Percentiles rank a stretch among this genome's conserved stretches.
Evolutionary conservation across 2,329 filamentous ascomycete genomes (phyloP).

Genomic region (Calonectria henricotiae): DNA sequence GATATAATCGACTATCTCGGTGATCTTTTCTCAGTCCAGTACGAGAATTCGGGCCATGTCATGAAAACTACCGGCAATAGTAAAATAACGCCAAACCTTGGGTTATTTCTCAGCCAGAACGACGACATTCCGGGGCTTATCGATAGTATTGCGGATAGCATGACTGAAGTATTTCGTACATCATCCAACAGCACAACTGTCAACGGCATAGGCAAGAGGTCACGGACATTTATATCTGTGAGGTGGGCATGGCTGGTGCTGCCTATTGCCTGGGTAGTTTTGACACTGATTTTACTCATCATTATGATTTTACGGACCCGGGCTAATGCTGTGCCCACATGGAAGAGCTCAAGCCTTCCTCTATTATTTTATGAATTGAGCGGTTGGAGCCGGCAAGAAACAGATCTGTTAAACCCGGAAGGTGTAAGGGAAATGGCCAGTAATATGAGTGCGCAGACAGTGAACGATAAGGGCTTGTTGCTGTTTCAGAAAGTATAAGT

Average conservation of each 20-base stretch:
- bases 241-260: conserved; percentile 21
- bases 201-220: background rate
- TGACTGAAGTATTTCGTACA: background rate
- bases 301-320: conserved; percentile 1
- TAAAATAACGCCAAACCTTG: conserved; percentile 10
- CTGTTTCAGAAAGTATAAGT: background rate
- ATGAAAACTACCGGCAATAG: no score
- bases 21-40: background rate
- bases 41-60: background rate
- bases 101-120: background rate
- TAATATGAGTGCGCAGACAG: background rate
- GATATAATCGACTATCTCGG: background rate
- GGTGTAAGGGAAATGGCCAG: background rate
- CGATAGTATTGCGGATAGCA: background rate
- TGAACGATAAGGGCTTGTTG: background rate
- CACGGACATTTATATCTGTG: conserved; percentile 9
- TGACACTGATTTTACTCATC: conserved; percentile 11
- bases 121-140: background rate
- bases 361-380: background rate
- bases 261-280: background rate
- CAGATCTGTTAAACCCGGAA: background rate
- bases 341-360: conserved; percentile 20
- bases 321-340: background rate
- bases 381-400: background rate
- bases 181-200: background rate